Base-by-base conservation (phyloP, 1,284 basidiomycete species). In the Phellopilus nigrolimitatus region DNA sequence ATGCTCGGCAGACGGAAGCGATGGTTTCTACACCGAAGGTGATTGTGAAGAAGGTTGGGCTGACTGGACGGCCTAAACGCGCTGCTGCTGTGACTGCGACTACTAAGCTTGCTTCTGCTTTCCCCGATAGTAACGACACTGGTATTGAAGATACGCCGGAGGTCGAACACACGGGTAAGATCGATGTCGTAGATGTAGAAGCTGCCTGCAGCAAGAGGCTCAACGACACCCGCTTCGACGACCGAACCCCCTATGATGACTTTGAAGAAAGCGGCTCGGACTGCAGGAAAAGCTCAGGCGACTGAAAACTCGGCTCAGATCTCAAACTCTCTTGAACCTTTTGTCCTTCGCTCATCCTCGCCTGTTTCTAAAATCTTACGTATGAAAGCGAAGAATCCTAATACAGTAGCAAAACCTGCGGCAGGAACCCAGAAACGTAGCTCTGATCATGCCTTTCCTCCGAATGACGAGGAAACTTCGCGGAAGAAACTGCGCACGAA, bases 351-450 rank as follows among this genome's bases (percentile, higher is more conserved):
- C 10, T 39, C 30, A n/a, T 47, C 52, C 7, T 49, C 47, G 17
- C 52, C 47, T 4, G 9, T 31, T 19, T 54, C 47, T 13, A 49
- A 40, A 15, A 40, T 49, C 27, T 31, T 40, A 6, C 24, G 24
- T 24, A 54, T 54, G 52, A 54, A 39, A 22, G 33, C 50, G 12
- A 52, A 52, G 17, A 40, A 52, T 15, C 1, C 40, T 9, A 2
- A 22, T 15, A 27, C 9, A 21, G 27, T 44, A 19, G 17, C 13
- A 8, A 51, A 45, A 15, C 3, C 41, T 27, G 27, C 31, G 22
- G 43, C 40, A 19, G 42, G 19, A 9, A 22, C 13, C 1, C 28
- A 37, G 22, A 51, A 47, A 39, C 44, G 44, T 22, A 28, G 36
- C 6, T 6, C 27, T 30, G 44, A 46, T 13, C n/a, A 46, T 13